Base-by-base conservation (phyloP, 495 filamentous ascomycete genomes). In the Aspergillus sparsus region DNA sequence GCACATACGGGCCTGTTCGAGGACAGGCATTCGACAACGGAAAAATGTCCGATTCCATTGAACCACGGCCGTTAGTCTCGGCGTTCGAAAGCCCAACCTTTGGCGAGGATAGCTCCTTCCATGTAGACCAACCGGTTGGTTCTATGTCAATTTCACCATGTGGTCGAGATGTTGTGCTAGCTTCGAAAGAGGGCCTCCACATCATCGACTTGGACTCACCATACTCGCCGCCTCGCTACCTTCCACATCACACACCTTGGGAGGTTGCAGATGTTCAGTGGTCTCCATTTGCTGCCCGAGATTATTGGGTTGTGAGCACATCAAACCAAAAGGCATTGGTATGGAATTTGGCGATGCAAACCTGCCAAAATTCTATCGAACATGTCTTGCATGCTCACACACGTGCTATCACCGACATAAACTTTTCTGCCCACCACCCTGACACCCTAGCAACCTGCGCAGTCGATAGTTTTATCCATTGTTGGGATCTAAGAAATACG, bases 231-330 rank as follows among this genome's bases (percentile, higher is more conserved):
- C 93, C 93, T 35, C 87, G 92, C 11, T 86, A 93, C 67, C 85
- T 98, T 31, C 87, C 87, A 61, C 90, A 97, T 70, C 87, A 90
- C 39, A 88, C 91, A 7, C 87, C 89, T n/a, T 97, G 93, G 91
- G 86, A 95, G 53, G 93, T 98, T 5, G 91, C 93, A n/a, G 93
- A 98, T 72, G 93, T 98, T 42, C 93, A 98, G 73, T 98, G 93
- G 93, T 96, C 91, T 6, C 93, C 93, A 12, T 96, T 97, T 64
- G 89, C 92, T 9, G 85, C 85, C 7, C 84, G 93, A 47, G 89
- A 96, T 65, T 91, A 89, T 64, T 97, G 93, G 93, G 89, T 98
- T 21, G 91, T 89, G 27, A 96, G 91, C 46, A 96, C 93, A 3
- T 91, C 90, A 32, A 97, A 97, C 67, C 92, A 96, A 69, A 95